phyloP scores from a whole-genome alignment of 1,139 yeast genomes.

The Zygoascus sp. region DNA sequence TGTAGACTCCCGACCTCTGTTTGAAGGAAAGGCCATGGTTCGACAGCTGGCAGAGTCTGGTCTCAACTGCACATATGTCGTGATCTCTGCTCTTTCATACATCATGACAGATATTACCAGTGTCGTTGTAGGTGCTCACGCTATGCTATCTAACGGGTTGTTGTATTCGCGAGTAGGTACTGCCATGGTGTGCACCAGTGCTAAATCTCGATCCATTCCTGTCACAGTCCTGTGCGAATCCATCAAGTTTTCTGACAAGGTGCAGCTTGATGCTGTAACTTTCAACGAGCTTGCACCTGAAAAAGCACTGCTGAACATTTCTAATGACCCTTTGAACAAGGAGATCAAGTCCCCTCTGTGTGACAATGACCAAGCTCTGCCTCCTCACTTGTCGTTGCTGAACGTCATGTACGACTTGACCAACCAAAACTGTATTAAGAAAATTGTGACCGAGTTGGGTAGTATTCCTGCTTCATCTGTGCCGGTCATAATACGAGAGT shows the following conservation, averaged over 20 bases:
- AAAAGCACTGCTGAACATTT: slow-evolving; percentile 57
- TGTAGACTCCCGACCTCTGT: slow-evolving; percentile 92
- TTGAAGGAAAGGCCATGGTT: slow-evolving; percentile 83
- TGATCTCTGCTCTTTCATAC: slow-evolving; percentile 74
- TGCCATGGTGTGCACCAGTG: slow-evolving; percentile 88
- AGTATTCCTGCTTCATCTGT: slow-evolving; percentile 96
- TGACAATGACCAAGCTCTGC: slow-evolving; percentile 54
- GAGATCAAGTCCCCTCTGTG: slow-evolving; percentile 38
- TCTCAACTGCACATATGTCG: slow-evolving; percentile 65
- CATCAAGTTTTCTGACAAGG: slow-evolving; percentile 90
- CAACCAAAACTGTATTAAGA: slow-evolving; percentile 89
- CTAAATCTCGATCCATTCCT: slow-evolving; percentile 83
- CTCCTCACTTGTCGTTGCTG: slow-evolving; percentile 56
- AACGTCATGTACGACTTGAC: slow-evolving; percentile 91
- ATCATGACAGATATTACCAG: slow-evolving; percentile 81
- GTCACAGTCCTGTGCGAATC: slow-evolving; percentile 95
- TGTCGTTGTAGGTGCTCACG: slow-evolving; percentile 94
- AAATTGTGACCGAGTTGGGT: slow-evolving; percentile 94
- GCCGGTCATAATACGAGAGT: slow-evolving; percentile 92
- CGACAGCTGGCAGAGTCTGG: slow-evolving; percentile 54
- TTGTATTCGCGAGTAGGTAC: slow-evolving; percentile 93
- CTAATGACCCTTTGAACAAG: slow-evolving; percentile 36
- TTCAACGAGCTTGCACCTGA: slow-evolving; percentile 88
- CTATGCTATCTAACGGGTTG: slow-evolving; percentile 93
- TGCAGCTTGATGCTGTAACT: slow-evolving; percentile 92